Base-by-base conservation (phyloP, 495 filamentous ascomycete genomes). In the Penicillium steckii region DNA sequence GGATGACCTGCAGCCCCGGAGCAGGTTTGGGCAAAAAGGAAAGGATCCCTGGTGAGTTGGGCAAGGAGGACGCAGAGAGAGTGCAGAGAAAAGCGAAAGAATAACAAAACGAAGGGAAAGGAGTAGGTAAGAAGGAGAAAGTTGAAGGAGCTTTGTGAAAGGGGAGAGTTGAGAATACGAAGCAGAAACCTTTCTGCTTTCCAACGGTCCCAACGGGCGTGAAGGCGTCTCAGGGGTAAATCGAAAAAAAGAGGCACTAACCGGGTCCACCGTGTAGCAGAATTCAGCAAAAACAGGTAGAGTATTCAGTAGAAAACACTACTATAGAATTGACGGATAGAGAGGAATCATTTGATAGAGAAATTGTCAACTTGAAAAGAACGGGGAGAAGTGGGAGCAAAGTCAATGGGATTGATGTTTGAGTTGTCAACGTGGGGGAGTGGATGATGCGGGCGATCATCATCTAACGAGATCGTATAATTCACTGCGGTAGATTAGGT, bases 1-100 rank as follows among this genome's bases (percentile, higher is more conserved):
- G 63, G 67, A 66, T 69, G 62, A 66, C 68, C 70, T 73, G 70
- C 70, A 70, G 67, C 61, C 61, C 62, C 53, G 56, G 52, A 46
- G 49, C 47, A 64, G 57, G 53, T 53, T 60, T 44, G 50, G 57
- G 50, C 12, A 33, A 47, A 40, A 53, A 52, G 49, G 21, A 50
- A 55, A 49, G 17, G 38, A 37, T 41, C 38, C 38, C 38, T 21
- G 18, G 38, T 12, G n/a, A n/a, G 5, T 41, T 23, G 53, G 40
- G 27, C 25, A 32, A 21, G 3, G 23, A 48, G 33, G 32, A 13
- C 43, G 26, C 25, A 49, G 37, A 30, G 32, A 19, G 57, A 50
- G 29, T 38, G 25, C 37, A 22, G 23, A 52, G 29, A 40, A 37
- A n/a, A 15, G 18, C 13, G 33, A 5, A 15, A 15, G 33, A 5